A percentile compares a stretch with the other conserved stretches of the same genome.
Evolutionary conservation across 192 early-diverging fungal genomes (phyloP).

Genomic region (Lunasporangiospora selenospora): DNA sequence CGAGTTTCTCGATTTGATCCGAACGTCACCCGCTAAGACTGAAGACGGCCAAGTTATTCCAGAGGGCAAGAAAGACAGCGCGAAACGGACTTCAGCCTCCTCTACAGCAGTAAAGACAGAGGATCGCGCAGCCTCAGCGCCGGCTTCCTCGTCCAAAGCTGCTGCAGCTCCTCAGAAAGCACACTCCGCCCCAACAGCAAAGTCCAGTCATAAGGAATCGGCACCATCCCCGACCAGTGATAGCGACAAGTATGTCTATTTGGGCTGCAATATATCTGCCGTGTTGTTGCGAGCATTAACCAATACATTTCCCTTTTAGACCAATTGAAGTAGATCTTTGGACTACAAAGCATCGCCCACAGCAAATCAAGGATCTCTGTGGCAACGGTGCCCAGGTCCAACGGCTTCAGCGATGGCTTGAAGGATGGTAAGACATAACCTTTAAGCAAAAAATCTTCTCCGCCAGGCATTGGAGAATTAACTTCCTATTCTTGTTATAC

Average conservation of each 20-base stretch:
- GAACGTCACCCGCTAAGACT: slow-evolving; percentile 53
- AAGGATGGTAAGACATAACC: slow-evolving; percentile 78
- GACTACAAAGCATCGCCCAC: slow-evolving; percentile 96
- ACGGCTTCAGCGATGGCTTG: slow-evolving; percentile 77
- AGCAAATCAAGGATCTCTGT: slow-evolving; percentile 77
- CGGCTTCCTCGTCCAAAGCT: no score
- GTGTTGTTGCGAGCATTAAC: no score
- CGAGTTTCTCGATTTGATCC: slow-evolving; percentile 81
- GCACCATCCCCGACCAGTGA: not conserved
- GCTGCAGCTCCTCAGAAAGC: not conserved
- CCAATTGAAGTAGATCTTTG: slow-evolving; percentile 65
- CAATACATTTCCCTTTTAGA: not conserved
- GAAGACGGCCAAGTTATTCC: slow-evolving; percentile 25
- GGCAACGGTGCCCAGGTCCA: slow-evolving; percentile 83
- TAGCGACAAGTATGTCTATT: not conserved
- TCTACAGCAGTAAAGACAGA: no score
- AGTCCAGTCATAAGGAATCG: not conserved
- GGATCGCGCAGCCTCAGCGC: no score
- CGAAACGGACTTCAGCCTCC: no score
- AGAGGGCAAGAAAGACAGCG: slow-evolving; percentile 16
- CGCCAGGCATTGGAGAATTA: no score
- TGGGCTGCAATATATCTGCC: slow-evolving; percentile 35
- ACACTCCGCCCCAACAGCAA: not conserved
- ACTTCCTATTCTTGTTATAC: not conserved
- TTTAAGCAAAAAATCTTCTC: no score